Conservation (phyloP, 2,329 filamentous ascomycete species). For the Neoascochyta sp. region DNA sequence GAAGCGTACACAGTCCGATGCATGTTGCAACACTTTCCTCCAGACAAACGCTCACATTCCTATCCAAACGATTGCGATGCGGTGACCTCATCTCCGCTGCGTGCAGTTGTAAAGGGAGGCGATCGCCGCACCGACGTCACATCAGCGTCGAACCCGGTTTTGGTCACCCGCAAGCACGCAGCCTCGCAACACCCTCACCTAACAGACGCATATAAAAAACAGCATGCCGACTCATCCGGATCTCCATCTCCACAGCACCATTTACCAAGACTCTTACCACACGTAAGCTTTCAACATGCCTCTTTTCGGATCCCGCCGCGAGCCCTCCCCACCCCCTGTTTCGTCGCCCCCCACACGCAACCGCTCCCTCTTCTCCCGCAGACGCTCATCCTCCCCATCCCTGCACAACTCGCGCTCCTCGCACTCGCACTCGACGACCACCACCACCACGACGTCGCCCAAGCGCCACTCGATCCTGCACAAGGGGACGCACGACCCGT, state of each 20-base stretch:
- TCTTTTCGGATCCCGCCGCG: constrained; percentile 33
- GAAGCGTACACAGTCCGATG: no score
- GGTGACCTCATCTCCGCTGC: constrained; percentile 14
- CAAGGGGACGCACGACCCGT: constrained; percentile 54
- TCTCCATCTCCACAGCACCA: no score
- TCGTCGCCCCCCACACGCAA: constrained; percentile 22
- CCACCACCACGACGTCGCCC: constrained; percentile 23
- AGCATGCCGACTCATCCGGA: no score
- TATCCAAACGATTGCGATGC: background rate
- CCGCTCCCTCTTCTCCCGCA: constrained; percentile 36
- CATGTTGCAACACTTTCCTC: no score
- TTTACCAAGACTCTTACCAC: no score
- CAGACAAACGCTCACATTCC: background rate
- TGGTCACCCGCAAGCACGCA: no score
- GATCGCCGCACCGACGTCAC: constrained; percentile 18
- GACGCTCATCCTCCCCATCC: constrained; percentile 33
- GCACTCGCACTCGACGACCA: constrained; percentile 13
- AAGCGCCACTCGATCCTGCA: constrained; percentile 40
- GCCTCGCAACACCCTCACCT: no score
- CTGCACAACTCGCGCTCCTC: constrained; percentile 19
- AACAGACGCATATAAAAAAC: no score
- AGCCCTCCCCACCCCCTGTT: constrained; percentile 20
- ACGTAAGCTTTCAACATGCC: constrained; percentile 35
- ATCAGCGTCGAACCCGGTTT: no score
- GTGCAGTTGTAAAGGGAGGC: constrained; percentile 3